Base-by-base conservation (phyloP, 495 filamentous ascomycete species). In the Penicillium lagena region DNA sequence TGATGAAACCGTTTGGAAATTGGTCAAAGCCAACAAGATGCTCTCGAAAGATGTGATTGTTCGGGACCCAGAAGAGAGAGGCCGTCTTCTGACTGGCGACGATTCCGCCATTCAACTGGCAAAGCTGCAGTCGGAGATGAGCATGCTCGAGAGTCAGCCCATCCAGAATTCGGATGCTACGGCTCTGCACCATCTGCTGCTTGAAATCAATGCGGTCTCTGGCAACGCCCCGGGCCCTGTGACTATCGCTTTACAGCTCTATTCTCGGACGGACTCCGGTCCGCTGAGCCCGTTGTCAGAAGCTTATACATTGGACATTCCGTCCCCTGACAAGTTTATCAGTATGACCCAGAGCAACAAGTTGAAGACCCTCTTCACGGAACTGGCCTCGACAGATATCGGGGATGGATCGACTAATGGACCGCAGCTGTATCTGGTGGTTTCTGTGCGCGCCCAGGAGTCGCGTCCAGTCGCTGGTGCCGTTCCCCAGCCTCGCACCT, bases 61-160 rank as follows among this genome's bases (percentile, higher is more conserved):
- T 35, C 79, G 93, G 14, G 90, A 93, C 64, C 89, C 91, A 1
- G 75, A 75, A 9, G 79, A 87, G 51, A 72, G 82, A n/a, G 93
- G 93, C 29, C 78, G 89, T 17, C 78, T 97, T 30, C 66, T 99
- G 38, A 96, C 89, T 0, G 87, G 86, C 2, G 87, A 95, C 34
- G 93, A 99, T 62, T 95, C 91, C 0, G 87, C 89, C 32, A 82
- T 97, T 30, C 89, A 96, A 46, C 78, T 97, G 50, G 89, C 90
- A 14, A 87, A 80, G 54, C 73, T 96, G 38, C 93, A 99, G 67
- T 90, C 90, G 5, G 82, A 86, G 50, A 99, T 99, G 93, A 94
- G 89, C 59, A 77, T 97, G 58, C 76, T 99, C 11, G 86, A 95
- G 42, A 83, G 83, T 51, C 78, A 81, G 17, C 90, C 89, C 5